Base-by-base conservation (phyloP, 2,329 filamentous ascomycete genomes). In the Ceratocystis cacaofunesta region DNA sequence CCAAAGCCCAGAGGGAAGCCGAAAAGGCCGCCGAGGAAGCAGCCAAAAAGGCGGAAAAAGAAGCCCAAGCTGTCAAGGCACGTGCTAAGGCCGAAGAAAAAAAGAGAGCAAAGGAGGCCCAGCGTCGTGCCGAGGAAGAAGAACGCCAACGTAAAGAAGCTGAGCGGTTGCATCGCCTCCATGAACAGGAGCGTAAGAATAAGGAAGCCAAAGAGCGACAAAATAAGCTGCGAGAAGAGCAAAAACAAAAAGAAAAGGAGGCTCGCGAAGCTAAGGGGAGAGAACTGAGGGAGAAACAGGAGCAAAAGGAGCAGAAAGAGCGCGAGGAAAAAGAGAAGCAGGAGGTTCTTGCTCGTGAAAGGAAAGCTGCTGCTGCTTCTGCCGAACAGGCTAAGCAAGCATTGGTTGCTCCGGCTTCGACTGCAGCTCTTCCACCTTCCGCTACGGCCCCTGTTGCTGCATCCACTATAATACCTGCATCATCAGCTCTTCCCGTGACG, bases 21-120 rank as follows among this genome's bases (percentile, higher is more conserved):
- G 91, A 96, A 73, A 92, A 89, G 74, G 90, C 89, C 15, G 90
- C 88, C 2, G 90, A 96, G 74, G 91, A 96, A 74, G 87, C 87
- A 50, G 86, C 88, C 61, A 80, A 83, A 57, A 84, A 86, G 69
- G 88, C 85, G 61, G 84, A 87, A 3, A 92, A 96, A 73, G 85
- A 87, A 72, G 87, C 87, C 74, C 89, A 86, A 71, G 79, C 83
- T 22, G 90, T 95, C 72, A 91, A 97, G 75, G 86, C 90, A 72
- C 85, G 85, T 70, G 81, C 82, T 70, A 94, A 86, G 76, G 86
- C 87, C 55, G 94, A 99, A 72, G 92, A 97, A 76, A 92, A 92
- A 75, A 85, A 90, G 60, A 90, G 86, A 78, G 95, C 95, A 77
- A 90, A 87, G 71, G 94, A 99, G 72, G 88, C 89, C 2, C 90